Percentiles rank a stretch among this genome's conserved stretches.
Conservation (phyloP, 768 basidiomycete species). For the Suillus discolor region DNA sequence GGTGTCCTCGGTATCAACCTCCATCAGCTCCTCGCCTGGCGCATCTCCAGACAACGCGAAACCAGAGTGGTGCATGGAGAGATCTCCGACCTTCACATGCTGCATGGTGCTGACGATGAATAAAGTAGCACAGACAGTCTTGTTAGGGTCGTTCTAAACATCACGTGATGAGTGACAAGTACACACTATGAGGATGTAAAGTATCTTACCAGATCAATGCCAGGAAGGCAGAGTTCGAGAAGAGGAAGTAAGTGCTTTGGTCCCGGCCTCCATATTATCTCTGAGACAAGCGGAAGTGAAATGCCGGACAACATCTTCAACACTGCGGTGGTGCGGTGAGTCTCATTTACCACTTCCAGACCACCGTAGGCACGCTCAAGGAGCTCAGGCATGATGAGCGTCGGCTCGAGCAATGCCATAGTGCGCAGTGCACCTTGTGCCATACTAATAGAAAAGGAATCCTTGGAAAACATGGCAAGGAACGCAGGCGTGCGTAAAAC, state of each 20-base stretch:
- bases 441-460: slow-evolving; percentile 75
- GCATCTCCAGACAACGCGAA: slow-evolving; percentile 55
- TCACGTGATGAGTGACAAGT: slow-evolving; percentile 7
- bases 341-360: slow-evolving; percentile 93
- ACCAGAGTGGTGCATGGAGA: slow-evolving; percentile 63
- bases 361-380: slow-evolving; percentile 91
- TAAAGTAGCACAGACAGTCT: slow-evolving; percentile 78
- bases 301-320: slow-evolving; percentile 82
- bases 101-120: slow-evolving; percentile 77
- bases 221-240: slow-evolving; percentile 86
- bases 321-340: slow-evolving; percentile 91
- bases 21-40: slow-evolving; percentile 57
- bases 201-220: slow-evolving; percentile 78
- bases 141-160: slow-evolving; percentile 73
- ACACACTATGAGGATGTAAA: slow-evolving; percentile 3
- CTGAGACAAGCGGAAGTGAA: slow-evolving; percentile 73
- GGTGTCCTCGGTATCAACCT: slow-evolving; percentile 47
- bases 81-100: slow-evolving; percentile 76
- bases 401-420: slow-evolving; percentile 80
- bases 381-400: slow-evolving; percentile 85
- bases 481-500: slow-evolving; percentile 85
- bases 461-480: slow-evolving; percentile 90
- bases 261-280: slow-evolving; percentile 80
- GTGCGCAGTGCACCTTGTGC: slow-evolving; percentile 79
- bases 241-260: slow-evolving; percentile 88